phyloP scores from a whole-genome alignment of 73 alveolate genomes.

The Stentor coeruleus region DNA sequence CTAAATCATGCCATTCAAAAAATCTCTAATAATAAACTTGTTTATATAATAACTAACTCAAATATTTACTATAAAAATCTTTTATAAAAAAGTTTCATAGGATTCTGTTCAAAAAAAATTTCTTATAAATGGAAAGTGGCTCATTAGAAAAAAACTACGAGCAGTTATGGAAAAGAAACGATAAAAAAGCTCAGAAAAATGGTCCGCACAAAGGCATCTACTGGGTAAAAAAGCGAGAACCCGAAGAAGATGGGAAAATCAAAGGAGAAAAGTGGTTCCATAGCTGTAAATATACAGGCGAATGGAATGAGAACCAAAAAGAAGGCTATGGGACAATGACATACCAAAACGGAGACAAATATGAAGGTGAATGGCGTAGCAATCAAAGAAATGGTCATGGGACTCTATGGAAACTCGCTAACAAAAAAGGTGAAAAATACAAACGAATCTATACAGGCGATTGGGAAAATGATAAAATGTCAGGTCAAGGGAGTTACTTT shows the following conservation, averaged over 20 bases:
- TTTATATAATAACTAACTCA: too few relatives aligned
- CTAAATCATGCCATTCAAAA: too few relatives aligned
- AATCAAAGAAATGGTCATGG: conserved; percentile 95
- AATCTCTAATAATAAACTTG: too few relatives aligned
- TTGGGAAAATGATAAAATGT: conserved; percentile 91
- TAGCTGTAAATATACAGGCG: conserved; percentile 76
- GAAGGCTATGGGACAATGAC: conserved; percentile 83
- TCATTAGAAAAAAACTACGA: background rate
- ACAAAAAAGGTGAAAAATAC: conserved; percentile 42
- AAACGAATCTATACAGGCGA: conserved; percentile 96
- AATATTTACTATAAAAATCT: too few relatives aligned
- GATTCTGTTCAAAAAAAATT: too few relatives aligned
- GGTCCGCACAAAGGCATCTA: conserved; percentile 89
- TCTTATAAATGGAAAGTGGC: background rate
- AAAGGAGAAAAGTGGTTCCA: conserved; percentile 86
- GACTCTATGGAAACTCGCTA: conserved; percentile 67
- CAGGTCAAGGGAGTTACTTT: conserved; percentile 95
- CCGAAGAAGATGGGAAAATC: conserved; percentile 85
- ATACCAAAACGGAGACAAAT: conserved; percentile 81
- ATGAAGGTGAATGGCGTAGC: conserved; percentile 89
- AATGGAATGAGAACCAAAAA: conserved; percentile 75
- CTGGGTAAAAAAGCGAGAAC: conserved; percentile 85
- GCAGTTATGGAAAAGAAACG: conserved; percentile 36
- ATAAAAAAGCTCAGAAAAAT: conserved; percentile 89
- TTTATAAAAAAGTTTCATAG: too few relatives aligned